Base-by-base conservation (phyloP, 2,329 filamentous ascomycete genomes). In the Microdochium bolleyi region DNA sequence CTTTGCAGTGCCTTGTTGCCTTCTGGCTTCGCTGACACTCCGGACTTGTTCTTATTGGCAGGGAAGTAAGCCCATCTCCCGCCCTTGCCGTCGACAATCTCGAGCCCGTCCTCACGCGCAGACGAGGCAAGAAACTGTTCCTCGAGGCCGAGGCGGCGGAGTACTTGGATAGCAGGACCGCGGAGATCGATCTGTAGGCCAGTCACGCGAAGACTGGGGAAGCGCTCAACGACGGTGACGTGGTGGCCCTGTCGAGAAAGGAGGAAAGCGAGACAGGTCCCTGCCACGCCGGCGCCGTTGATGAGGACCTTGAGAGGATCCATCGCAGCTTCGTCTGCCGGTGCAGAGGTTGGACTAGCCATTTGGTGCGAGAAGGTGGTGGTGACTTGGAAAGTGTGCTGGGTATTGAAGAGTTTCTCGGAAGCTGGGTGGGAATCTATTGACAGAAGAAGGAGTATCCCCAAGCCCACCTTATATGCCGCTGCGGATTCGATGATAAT, bases 151-250 rank as follows among this genome's bases (percentile, higher is more conserved):
- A 75, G 69, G n/a, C 61, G 63, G 14, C 65, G 60, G 21, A 71
- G 64, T 7, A 71, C 63, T 4, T 63, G 58, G 5, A 76, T 61
- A 2, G 73, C 74, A 24, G 71, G 67, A 2, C 66, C 68, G 1
- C 73, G 69, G 7, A 78, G 60, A 57, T 78, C 75, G 41, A 78
- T 69, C 54, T 77, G 73, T 54, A 73, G 69, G 1, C 74, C 75
- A 3, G 65, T 60, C 4, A 64, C 57, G 3, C 74, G 70, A 8
- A 75, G 62, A 2, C 32, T 64, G 0, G 68, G 55, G 8, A 62
- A 61, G 3, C 73, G 69, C 56, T 78, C 75, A 19, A 77, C 51
- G n/a, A 78, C 55, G 2, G 72, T 76, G 52, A 75, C 67, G 14
- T 61, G 56, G 55, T 69, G 64, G 49, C 65, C 67, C 2, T 64